These are phyloP conservation scores for Schizochytrium sp. DNA, from an alignment of 108 stramenopile species.

Conservation along the genomic window DNA sequence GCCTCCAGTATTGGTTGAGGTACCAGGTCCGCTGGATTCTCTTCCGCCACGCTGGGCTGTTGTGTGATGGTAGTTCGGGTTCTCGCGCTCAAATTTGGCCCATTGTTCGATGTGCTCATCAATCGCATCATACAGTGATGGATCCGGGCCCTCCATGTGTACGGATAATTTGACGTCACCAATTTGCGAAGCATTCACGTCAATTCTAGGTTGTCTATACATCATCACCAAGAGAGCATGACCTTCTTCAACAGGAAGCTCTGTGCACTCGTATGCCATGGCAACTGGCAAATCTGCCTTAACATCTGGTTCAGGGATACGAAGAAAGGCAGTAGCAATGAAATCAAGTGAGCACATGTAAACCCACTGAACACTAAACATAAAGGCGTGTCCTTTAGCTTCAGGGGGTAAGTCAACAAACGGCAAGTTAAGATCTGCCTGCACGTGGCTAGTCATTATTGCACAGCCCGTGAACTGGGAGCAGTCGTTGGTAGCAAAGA, in stretches of 20 bases:
- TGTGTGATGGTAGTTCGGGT: background rate
- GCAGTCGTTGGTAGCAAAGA: constrained; percentile 24
- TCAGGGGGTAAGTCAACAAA: constrained; percentile 20
- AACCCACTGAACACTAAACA: constrained; percentile 33
- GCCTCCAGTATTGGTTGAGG: background rate
- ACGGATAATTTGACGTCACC: constrained; percentile 42
- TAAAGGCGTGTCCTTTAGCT: background rate
- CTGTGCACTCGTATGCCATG: constrained; percentile 58
- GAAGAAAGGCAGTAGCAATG: constrained; percentile 30
- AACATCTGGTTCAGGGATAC: background rate
- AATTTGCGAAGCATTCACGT: background rate
- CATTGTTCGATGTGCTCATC: constrained; percentile 53
- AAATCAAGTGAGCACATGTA: constrained; percentile 44
- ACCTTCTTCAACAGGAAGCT: background rate
- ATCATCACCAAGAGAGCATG: constrained; percentile 57
- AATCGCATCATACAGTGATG: background rate
- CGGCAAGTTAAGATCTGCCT: background rate
- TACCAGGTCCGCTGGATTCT: background rate
- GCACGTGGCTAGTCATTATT: constrained; percentile 10
- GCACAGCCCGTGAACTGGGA: constrained; percentile 8
- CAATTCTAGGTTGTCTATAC: constrained; percentile 2
- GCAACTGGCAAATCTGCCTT: constrained; percentile 29
- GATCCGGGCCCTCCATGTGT: constrained; percentile 58
- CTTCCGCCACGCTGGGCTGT: background rate
- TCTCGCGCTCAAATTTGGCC: background rate